phyloP scores from a whole-genome alignment of 352 stramenopile genomes.

The Phytophthora hybrid region DNA sequence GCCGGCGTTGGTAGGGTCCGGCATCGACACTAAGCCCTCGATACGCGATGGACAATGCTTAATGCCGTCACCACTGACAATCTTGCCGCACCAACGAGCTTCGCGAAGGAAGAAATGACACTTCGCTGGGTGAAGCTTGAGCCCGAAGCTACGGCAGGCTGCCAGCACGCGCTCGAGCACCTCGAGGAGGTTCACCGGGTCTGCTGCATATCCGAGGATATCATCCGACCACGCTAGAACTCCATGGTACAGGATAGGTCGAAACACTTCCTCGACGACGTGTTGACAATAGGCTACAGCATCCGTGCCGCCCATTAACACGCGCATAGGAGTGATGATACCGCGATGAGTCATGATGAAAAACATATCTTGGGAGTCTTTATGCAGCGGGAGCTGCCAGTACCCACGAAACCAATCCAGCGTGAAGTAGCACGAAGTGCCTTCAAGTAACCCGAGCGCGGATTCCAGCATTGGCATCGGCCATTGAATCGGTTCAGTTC shows the following conservation, averaged over 20 bases:
- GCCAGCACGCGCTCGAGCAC: constrained; percentile 7
- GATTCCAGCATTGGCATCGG: constrained; percentile 13
- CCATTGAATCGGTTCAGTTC: constrained; percentile 11
- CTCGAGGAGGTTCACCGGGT: background rate
- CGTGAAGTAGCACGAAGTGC: constrained; percentile 4
- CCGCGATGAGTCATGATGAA: constrained; percentile 9
- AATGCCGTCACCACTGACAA: background rate
- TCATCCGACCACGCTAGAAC: constrained; percentile 12
- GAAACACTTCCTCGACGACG: constrained; percentile 10
- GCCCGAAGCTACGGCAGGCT: background rate
- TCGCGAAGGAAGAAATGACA: constrained; percentile 6
- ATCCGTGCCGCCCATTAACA: constrained; percentile 22
- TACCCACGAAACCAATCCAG: constrained; percentile 29
- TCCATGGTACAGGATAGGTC: background rate
- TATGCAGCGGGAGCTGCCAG: constrained; percentile 18
- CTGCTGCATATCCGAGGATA: constrained; percentile 7
- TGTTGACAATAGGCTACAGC: constrained; percentile 6
- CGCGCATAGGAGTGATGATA: constrained; percentile 19
- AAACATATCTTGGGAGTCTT: constrained; percentile 17
- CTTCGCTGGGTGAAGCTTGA: constrained; percentile 9
- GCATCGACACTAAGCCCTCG: background rate
- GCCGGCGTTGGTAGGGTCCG: background rate
- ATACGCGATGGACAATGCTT: constrained; percentile 4
- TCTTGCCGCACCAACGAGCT: constrained; percentile 10
- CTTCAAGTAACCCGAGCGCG: constrained; percentile 5